Evolutionary conservation across 169 alveolate species (phyloP).

Genomic region (Plasmodium vivax): DNA sequence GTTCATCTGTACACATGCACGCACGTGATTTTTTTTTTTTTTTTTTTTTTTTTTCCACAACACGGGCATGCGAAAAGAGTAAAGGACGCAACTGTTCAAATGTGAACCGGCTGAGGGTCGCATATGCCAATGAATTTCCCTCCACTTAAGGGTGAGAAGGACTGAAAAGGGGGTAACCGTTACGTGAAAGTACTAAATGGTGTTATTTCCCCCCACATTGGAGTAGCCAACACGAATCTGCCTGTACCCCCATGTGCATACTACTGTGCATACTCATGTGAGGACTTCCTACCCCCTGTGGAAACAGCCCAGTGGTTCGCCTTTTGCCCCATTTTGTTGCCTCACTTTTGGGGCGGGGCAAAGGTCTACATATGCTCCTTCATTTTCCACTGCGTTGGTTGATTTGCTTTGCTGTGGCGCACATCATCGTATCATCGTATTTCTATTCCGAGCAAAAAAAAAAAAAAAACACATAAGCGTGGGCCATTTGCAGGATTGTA

Average conservation of each 20-base stretch:
- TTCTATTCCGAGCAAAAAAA: neutral
- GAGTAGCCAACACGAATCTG: neutral
- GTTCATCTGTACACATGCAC: neutral
- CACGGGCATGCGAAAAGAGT: neutral
- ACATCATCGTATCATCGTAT: neutral
- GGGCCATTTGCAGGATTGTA: neutral
- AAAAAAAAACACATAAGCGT: neutral
- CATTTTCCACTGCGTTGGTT: neutral
- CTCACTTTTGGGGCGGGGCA: neutral
- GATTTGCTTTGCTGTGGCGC: neutral
- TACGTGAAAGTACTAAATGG: neutral
- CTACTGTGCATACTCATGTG: neutral
- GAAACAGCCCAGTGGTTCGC: neutral
- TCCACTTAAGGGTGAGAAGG: neutral
- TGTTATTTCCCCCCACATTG: neutral
- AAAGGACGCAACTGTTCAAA: neutral
- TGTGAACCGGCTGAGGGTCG: neutral
- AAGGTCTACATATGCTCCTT: neutral
- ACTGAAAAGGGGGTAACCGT: neutral
- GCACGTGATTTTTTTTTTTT: neutral
- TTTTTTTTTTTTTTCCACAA: neutral
- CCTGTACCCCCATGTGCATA: neutral
- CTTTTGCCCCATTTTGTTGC: neutral
- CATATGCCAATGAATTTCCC: neutral
- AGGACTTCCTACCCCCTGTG: neutral